Evolutionary conservation across 2,329 filamentous ascomycete species (phyloP).

Genomic region (Aureobasidium vineae): DNA sequence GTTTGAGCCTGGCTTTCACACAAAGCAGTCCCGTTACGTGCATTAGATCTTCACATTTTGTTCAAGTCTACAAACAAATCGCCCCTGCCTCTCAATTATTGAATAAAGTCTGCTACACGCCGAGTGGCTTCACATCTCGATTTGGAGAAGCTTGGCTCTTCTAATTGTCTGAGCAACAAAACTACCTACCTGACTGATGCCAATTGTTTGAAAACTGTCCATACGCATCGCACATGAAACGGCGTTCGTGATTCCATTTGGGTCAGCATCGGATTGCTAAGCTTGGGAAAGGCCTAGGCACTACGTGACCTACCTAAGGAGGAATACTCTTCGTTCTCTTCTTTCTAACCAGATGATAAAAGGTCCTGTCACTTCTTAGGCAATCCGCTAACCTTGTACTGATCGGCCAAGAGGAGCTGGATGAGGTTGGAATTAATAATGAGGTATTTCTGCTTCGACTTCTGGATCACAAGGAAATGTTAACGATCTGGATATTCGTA

Average conservation of each 20-base stretch:
- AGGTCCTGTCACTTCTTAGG: conserved; percentile 12
- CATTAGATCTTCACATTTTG: not conserved
- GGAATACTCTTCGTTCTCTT: conserved; percentile 6
- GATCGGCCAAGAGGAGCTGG: conserved; percentile 1
- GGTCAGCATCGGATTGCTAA: conserved; percentile 5
- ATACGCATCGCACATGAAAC: conserved; percentile 3
- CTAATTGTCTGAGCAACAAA: not conserved
- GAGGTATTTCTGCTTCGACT: conserved; percentile 15
- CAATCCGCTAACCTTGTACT: conserved; percentile 6
- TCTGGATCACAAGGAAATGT: conserved; percentile 15
- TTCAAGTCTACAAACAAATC: conserved; percentile 1
- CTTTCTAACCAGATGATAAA: conserved; percentile 12
- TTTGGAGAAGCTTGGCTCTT: conserved; percentile 2
- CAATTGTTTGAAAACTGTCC: not conserved
- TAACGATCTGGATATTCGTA: conserved; percentile 3
- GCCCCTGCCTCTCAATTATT: conserved; percentile 5
- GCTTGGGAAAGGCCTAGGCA: conserved; percentile 9
- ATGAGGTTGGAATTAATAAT: conserved; percentile 5
- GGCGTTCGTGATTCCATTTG: conserved; percentile 1
- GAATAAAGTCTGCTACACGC: conserved; percentile 8
- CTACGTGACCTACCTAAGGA: conserved; percentile 4
- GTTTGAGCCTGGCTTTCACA: not conserved
- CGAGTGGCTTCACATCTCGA: conserved; percentile 8
- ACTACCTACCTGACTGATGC: not conserved
- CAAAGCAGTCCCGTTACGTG: not conserved